These are phyloP conservation scores for Posidonia australis DNA, from an alignment of 106 monocot species.

Conservation along the genomic window DNA sequence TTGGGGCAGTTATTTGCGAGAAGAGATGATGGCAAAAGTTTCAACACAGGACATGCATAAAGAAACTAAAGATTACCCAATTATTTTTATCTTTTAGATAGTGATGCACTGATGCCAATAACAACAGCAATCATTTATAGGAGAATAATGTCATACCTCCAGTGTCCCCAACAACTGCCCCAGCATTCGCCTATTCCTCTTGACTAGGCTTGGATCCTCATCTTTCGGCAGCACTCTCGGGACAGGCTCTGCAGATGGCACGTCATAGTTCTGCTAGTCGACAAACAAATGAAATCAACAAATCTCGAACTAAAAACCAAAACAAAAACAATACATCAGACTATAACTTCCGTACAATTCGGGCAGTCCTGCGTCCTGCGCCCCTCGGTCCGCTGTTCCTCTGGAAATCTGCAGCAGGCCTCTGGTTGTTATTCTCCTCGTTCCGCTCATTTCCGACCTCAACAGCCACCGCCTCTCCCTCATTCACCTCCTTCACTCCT, in stretches of 20 bases:
- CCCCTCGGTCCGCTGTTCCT: constrained; percentile 41
- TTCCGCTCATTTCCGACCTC: constrained; percentile 6
- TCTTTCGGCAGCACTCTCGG: constrained; percentile 63
- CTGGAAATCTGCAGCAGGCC: constrained; percentile 4
- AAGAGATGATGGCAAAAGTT: neutral
- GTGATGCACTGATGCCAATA: too few relatives aligned
- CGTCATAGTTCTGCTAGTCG: constrained; percentile 51
- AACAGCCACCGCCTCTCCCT: neutral
- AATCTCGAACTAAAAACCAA: constrained; percentile 2
- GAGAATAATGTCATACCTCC: constrained; percentile 42
- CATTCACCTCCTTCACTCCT: constrained; percentile 18
- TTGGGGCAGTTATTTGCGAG: too few relatives aligned
- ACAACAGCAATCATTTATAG: neutral
- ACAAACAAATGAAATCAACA: neutral
- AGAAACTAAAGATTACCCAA: too few relatives aligned
- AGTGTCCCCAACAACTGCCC: constrained; percentile 90
- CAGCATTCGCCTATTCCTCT: constrained; percentile 92
- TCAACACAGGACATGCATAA: too few relatives aligned
- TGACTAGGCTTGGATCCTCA: constrained; percentile 73
- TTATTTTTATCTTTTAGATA: too few relatives aligned
- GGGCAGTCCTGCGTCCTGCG: constrained; percentile 29
- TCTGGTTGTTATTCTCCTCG: constrained; percentile 17
- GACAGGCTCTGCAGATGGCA: constrained; percentile 40
- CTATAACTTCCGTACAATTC: constrained; percentile 26
- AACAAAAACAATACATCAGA: neutral